These are phyloP conservation scores for Trypanosoma conorhini DNA, from an alignment of 208 protist species.

Conservation along the genomic window DNA sequence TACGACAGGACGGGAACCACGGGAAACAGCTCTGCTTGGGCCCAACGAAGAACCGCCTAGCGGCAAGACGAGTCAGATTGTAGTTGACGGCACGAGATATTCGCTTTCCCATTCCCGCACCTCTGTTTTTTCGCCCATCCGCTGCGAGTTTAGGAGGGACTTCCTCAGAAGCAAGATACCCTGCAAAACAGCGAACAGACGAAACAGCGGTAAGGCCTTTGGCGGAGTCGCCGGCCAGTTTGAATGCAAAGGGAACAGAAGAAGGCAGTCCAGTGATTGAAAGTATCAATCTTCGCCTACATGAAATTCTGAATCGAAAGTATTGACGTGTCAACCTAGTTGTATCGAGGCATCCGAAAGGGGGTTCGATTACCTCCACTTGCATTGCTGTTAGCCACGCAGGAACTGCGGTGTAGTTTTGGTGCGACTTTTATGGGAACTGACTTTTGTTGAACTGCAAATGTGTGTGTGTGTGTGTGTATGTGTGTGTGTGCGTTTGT, in stretches of 20 bases:
- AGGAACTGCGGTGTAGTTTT: background rate
- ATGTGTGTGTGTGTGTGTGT: background rate
- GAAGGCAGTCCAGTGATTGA: conserved; percentile 12
- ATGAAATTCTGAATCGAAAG: conserved; percentile 22
- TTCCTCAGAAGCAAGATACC: background rate
- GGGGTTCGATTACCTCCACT: background rate
- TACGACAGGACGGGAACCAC: background rate
- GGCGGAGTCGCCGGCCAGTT: background rate
- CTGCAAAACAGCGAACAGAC: background rate
- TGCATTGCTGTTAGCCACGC: background rate
- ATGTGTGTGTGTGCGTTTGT: background rate
- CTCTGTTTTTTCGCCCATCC: background rate
- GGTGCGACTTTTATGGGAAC: background rate
- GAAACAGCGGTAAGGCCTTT: background rate
- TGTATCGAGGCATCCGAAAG: background rate
- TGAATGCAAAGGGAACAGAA: background rate
- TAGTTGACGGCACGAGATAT: background rate
- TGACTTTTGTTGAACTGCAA: background rate
- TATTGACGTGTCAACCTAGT: background rate
- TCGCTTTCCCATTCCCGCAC: background rate
- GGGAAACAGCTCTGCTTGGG: background rate
- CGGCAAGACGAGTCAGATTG: conserved; percentile 12
- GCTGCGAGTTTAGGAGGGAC: background rate
- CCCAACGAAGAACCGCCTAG: conserved; percentile 6
- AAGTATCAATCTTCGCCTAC: conserved; percentile 21